Evolutionary conservation across 2,329 filamentous ascomycete species (phyloP).

Genomic region (Graphilbum fragrans): DNA sequence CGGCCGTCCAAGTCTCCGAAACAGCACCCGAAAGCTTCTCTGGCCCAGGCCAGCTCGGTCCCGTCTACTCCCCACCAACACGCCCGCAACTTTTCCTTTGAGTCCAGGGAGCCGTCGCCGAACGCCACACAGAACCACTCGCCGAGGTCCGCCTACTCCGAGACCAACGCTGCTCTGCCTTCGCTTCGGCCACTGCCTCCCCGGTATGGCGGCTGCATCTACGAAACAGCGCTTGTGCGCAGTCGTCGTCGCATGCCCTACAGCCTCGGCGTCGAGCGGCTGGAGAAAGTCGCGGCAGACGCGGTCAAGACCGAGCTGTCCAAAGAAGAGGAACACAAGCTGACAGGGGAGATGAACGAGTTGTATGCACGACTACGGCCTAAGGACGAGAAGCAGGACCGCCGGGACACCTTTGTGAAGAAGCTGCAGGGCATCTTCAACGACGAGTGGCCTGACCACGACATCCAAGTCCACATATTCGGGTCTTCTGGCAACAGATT

Average conservation of each 20-base stretch:
- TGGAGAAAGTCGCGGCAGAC: conserved; percentile 59
- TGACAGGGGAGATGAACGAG: conserved; percentile 74
- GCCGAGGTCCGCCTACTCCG: conserved; percentile 80
- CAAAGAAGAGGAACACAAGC: conserved; percentile 58
- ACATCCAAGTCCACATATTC: conserved; percentile 87
- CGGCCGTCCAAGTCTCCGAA: conserved; percentile 14
- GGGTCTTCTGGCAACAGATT: conserved; percentile 95
- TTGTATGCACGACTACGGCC: conserved; percentile 80
- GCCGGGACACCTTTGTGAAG: conserved; percentile 62
- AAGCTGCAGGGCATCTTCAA: conserved; percentile 86
- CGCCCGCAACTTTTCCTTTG: conserved; percentile 68
- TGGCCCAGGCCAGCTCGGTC: conserved; percentile 68
- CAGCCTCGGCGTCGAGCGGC: conserved; percentile 66
- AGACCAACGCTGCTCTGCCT: conserved; percentile 65
- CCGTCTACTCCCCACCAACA: conserved; percentile 89
- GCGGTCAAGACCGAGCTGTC: conserved; percentile 62
- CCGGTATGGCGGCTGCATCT: conserved; percentile 59
- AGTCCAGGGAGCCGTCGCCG: conserved; percentile 70
- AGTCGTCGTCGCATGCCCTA: conserved; percentile 85
- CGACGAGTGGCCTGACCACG: conserved; percentile 78
- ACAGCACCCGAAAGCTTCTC: conserved; percentile 14
- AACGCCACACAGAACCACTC: conserved; percentile 67
- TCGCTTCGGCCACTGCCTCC: conserved; percentile 54
- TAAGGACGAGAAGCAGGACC: conserved; percentile 63
- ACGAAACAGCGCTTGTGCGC: conserved; percentile 74